Conservation (phyloP, 2,329 filamentous ascomycete species). For the Fusarium drepaniforme region DNA sequence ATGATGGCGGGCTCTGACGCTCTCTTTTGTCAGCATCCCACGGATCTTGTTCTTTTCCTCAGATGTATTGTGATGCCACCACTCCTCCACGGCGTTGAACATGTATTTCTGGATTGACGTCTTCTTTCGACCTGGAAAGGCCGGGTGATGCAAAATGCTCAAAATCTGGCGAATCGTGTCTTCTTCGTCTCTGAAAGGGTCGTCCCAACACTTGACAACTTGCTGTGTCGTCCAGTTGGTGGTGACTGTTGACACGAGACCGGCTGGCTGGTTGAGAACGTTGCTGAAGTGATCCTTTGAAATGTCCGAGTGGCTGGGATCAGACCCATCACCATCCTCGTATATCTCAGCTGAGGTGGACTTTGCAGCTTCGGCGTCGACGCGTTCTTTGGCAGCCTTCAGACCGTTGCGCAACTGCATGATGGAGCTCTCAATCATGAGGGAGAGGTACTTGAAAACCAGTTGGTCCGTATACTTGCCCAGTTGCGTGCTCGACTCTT, state of each 20-base stretch:
- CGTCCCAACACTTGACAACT: conserved; percentile 71
- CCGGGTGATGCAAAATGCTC: conserved; percentile 87
- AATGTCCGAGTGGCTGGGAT: conserved; percentile 83
- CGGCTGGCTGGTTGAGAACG: conserved; percentile 59
- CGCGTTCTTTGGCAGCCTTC: conserved; percentile 54
- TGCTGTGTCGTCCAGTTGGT: conserved; percentile 47
- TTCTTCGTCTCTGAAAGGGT: conserved; percentile 74
- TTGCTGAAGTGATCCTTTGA: conserved; percentile 85
- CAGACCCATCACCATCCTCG: conserved; percentile 80
- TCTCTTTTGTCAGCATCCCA: conserved; percentile 43
- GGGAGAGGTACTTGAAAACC: conserved; percentile 85
- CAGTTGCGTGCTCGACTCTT: conserved; percentile 37
- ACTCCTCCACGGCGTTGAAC: conserved; percentile 82
- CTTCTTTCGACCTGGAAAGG: conserved; percentile 73
- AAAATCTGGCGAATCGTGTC: conserved; percentile 82
- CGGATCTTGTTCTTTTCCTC: conserved; percentile 39
- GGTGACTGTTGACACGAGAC: conserved; percentile 44
- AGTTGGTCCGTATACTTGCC: conserved; percentile 89
- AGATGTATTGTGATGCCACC: conserved; percentile 68
- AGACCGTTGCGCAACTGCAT: conserved; percentile 82
- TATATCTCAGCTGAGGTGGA: conserved; percentile 69
- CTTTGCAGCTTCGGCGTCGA: conserved; percentile 57
- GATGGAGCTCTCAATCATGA: conserved; percentile 90
- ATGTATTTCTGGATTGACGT: conserved; percentile 84
- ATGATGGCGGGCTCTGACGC: conserved; percentile 41